Base-by-base conservation (phyloP, 2,329 filamentous ascomycete species). In the Pestalotiopsis sp. region DNA sequence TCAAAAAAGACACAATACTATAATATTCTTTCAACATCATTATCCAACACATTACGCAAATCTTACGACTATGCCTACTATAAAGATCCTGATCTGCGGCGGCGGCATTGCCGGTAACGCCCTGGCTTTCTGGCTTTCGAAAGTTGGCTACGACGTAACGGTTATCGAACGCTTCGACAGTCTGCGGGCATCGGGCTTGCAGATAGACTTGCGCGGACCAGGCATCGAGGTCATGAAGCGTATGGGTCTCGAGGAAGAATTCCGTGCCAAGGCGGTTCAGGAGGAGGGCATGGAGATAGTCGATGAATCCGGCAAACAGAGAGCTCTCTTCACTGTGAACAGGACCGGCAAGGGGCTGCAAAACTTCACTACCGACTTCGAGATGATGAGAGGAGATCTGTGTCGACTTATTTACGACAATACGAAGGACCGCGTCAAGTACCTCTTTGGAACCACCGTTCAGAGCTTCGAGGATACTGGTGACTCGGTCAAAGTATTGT, bases 301-400 rank as follows among this genome's bases (percentile, higher is more conserved):
- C 31, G 80, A 88, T 72, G 68, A 69, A 0, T 68, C 75, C 0
- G 82, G 83, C 66, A 75, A 73, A 0, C 65, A 72, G 2, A 74
- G 76, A 49, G 86, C 82, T n/a, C 77, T 74, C 4, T 79, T 86
- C 61, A 72, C 73, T 23, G 77, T 77, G 49, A 64, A 45, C 38
- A 81, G 82, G 70, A 77, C 78, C 62, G 75, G 81, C 0, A 83
- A 82, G 3, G n/a, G n/a, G n/a, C n/a, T n/a, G n/a, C n/a, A n/a
- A n/a, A 78, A 76, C 11, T 75, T 88, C 27, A 87, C 85, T 0
- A 84, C 82, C 69, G 88, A 91, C 66, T 89, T 82, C 69, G 88
- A 91, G 77, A 86, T 91, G 61, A 86, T 91, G 81, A 80, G 88
- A n/a, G n/a, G n/a, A n/a, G n/a, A n/a, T n/a, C n/a, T n/a, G n/a